Percentiles rank a stretch among this genome's conserved stretches.
These are phyloP conservation scores for Omphalea diandra DNA, from an alignment of 441 rosid genomes.

Conservation along the genomic window DNA sequence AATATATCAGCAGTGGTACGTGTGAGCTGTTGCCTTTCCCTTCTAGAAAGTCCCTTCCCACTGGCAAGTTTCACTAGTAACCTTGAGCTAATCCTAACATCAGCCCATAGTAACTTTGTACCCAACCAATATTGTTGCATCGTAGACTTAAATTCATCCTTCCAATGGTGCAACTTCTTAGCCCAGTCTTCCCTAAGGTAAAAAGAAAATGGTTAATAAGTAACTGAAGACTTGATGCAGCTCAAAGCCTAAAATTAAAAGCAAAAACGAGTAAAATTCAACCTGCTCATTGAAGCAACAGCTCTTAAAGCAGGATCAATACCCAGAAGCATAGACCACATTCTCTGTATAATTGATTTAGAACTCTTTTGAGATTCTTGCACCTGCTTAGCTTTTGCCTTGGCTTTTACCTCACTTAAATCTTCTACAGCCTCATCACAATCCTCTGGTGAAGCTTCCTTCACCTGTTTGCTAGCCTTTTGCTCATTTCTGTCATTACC, in stretches of 20 bases:
- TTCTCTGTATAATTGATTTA: constrained; percentile 51
- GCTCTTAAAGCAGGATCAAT: constrained; percentile 94
- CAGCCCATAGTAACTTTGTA: constrained; percentile 89
- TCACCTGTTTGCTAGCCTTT: constrained; percentile 46
- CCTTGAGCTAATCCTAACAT: constrained; percentile 80
- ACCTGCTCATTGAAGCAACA: constrained; percentile 98
- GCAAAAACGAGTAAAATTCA: constrained; percentile 21
- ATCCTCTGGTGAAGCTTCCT: constrained; percentile 92
- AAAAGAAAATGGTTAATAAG: constrained; percentile 24
- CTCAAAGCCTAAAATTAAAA: constrained; percentile 17
- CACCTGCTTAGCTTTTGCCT: constrained; percentile 82
- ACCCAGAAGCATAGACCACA: constrained; percentile 67
- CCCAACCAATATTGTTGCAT: constrained; percentile 90
- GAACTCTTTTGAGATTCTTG: constrained; percentile 61
- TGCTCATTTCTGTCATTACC: constrained; percentile 45
- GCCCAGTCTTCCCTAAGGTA: constrained; percentile 36
- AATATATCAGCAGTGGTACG: constrained; percentile 91
- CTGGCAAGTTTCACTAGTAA: constrained; percentile 75
- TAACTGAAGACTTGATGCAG: constrained; percentile 14
- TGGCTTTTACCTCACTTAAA: constrained; percentile 76
- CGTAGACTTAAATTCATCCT: constrained; percentile 40
- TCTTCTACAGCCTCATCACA: constrained; percentile 98
- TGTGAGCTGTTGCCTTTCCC: constrained; percentile 89
- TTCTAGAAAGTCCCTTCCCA: constrained; percentile 84
- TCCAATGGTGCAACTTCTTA: constrained; percentile 38